Percentiles rank a stretch among this genome's conserved stretches.
Conservation (phyloP, 331 rosid genomes). For the Stylosanthes scabra region DNA sequence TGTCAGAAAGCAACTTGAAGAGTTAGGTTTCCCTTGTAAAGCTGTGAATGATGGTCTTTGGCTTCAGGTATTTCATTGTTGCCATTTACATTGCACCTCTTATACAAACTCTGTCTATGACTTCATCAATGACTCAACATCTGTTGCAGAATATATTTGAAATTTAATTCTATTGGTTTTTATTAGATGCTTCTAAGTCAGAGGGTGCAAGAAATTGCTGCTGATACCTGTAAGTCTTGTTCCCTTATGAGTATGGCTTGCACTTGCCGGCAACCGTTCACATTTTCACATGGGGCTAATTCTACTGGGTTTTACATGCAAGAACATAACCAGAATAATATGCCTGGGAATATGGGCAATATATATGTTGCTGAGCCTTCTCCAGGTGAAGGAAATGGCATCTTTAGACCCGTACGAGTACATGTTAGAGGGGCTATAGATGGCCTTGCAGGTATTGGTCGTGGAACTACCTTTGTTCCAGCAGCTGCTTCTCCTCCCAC, state of each 20-base stretch:
- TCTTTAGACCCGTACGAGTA: slow-evolving; percentile 79
- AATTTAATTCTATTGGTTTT: slow-evolving; percentile 17
- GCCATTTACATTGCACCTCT: slow-evolving; percentile 29
- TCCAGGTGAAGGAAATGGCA: slow-evolving; percentile 76
- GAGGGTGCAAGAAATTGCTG: slow-evolving; percentile 95
- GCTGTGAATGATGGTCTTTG: slow-evolving; percentile 96
- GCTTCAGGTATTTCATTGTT: slow-evolving; percentile 70
- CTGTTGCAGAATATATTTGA: slow-evolving; percentile 26
- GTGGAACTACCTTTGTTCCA: slow-evolving; percentile 91
- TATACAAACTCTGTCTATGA: slow-evolving; percentile 14
- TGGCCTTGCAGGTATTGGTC: slow-evolving; percentile 98
- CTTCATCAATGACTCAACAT: slow-evolving; percentile 16
- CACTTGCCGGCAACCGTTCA: slow-evolving; percentile 82
- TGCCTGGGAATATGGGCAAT: slow-evolving; percentile 69
- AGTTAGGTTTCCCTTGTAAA: slow-evolving; percentile 94
- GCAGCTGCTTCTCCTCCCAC: slow-evolving; percentile 88
- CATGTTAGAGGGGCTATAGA: slow-evolving; percentile 94
- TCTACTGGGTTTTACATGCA: slow-evolving; percentile 72
- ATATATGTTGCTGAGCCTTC: slow-evolving; percentile 88
- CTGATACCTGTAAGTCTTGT: slow-evolving; percentile 90
- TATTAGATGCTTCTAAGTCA: slow-evolving; percentile 96
- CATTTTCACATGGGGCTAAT: slow-evolving; percentile 70
- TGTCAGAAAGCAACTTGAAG: slow-evolving; percentile 95
- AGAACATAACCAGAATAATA: slow-evolving; percentile 75
- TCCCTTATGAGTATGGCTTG: slow-evolving; percentile 80